These are phyloP conservation scores for Cornus suecica DNA, from an alignment of 148 eudicot genomes.

Conservation along the genomic window DNA sequence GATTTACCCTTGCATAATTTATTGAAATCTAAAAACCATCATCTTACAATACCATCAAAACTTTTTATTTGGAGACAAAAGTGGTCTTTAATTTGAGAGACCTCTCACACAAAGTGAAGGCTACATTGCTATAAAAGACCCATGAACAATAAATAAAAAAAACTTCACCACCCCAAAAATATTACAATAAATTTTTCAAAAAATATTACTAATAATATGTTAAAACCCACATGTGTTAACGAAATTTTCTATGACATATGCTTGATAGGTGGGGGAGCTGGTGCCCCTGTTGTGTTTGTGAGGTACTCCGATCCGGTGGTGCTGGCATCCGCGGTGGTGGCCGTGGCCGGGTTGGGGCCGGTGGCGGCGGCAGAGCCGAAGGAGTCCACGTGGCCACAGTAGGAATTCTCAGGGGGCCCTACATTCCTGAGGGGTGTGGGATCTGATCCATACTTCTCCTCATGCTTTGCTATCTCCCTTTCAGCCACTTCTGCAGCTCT, in stretches of 20 bases:
- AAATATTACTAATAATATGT: too few relatives aligned
- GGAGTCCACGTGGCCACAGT: not conserved
- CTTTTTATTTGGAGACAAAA: too few relatives aligned
- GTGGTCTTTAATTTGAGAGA: too few relatives aligned
- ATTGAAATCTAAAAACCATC: too few relatives aligned
- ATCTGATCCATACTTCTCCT: conserved; percentile 12
- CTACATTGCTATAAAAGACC: not conserved
- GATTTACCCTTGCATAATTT: too few relatives aligned
- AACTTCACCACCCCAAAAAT: too few relatives aligned
- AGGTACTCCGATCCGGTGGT: not conserved
- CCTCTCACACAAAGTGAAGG: not conserved
- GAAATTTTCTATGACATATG: too few relatives aligned
- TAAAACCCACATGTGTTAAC: too few relatives aligned
- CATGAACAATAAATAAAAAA: too few relatives aligned
- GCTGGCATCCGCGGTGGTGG: not conserved
- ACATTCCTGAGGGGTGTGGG: not conserved
- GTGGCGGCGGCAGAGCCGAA: not conserved
- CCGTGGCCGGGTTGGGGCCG: too few relatives aligned
- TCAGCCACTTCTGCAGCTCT: conserved; percentile 44
- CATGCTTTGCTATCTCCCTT: conserved; percentile 28
- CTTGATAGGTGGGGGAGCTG: not conserved
- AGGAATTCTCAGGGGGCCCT: not conserved
- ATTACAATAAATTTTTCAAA: too few relatives aligned
- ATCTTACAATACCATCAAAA: too few relatives aligned
- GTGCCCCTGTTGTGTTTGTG: not conserved